Percentiles rank a stretch among this genome's conserved stretches.
These are phyloP conservation scores for Mycena metata DNA, from an alignment of 768 basidiomycete genomes.

Conservation along the genomic window DNA sequence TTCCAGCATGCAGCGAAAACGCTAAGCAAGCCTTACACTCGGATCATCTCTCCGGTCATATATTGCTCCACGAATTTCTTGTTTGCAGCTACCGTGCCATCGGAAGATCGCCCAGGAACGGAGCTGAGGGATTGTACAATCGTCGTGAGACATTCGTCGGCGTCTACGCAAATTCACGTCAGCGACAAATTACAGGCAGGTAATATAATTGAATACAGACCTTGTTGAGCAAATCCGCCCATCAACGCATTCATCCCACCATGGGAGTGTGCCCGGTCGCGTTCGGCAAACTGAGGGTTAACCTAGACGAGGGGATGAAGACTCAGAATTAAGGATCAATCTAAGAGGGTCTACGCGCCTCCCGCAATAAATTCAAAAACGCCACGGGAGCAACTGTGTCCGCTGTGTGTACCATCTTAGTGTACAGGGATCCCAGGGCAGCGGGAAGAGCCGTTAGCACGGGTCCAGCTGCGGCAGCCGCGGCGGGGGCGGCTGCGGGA, in stretches of 20 bases:
- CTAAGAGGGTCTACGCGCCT: constrained; percentile 46
- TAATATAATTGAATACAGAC: constrained; percentile 38
- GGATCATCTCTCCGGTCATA: constrained; percentile 82
- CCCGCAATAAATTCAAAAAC: constrained; percentile 80
- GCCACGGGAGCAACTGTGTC: constrained; percentile 77
- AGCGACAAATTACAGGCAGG: neutral
- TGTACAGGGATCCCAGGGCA: constrained; percentile 78
- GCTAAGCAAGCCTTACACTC: constrained; percentile 61
- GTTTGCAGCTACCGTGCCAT: constrained; percentile 45
- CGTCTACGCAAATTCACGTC: constrained; percentile 63
- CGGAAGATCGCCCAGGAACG: constrained; percentile 62
- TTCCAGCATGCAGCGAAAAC: neutral
- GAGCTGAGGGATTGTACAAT: constrained; percentile 80
- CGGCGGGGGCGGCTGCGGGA: neutral
- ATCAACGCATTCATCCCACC: constrained; percentile 50
- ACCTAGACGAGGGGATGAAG: constrained; percentile 49
- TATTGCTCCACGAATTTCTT: constrained; percentile 85
- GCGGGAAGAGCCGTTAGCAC: constrained; percentile 57
- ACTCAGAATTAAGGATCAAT: too few relatives aligned
- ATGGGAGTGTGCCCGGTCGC: constrained; percentile 58
- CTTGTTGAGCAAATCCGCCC: constrained; percentile 85
- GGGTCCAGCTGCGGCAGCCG: constrained; percentile 49
- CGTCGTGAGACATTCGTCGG: constrained; percentile 90
- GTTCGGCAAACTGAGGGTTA: constrained; percentile 93
- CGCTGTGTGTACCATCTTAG: constrained; percentile 79